A percentile compares a stretch with the other conserved stretches of the same genome.
phyloP scores from a whole-genome alignment of 176 grass and related monocot species.

The Eragrostis curvula region DNA sequence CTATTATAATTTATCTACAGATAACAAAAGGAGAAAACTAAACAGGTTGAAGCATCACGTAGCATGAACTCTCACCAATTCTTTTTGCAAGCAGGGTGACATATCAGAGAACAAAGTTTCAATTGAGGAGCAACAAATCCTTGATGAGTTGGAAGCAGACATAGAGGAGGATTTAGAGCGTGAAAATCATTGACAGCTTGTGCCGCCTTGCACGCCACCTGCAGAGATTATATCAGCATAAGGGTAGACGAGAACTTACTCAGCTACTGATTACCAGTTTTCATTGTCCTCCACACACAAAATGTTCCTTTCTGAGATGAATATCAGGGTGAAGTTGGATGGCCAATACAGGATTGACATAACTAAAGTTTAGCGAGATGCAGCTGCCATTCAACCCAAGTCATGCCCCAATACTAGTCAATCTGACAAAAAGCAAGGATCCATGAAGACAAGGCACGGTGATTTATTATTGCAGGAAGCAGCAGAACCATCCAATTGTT shows the following conservation, averaged over 20 bases:
- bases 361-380: slow-evolving; percentile 20
- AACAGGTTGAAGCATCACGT: background rate
- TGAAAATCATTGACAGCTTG: slow-evolving; percentile 26
- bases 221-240: slow-evolving; percentile 42
- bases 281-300: background rate
- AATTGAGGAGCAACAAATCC: background rate
- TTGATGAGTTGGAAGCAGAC: slow-evolving; percentile 31
- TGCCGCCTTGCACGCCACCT: background rate
- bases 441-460: background rate
- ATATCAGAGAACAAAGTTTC: slow-evolving; percentile 31
- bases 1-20: too few species aligned
- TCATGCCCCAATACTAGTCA: background rate
- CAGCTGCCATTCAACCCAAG: background rate
- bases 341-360: slow-evolving; percentile 31
- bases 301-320: slow-evolving; percentile 23
- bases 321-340: slow-evolving; percentile 38
- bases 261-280: slow-evolving; percentile 9
- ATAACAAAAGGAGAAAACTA: background rate
- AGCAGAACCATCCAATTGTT: background rate
- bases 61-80: background rate
- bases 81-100: slow-evolving; percentile 1
- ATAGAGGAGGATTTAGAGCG: slow-evolving; percentile 29
- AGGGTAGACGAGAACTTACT: slow-evolving; percentile 30
- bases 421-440: slow-evolving; percentile 20
- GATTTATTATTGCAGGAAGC: slow-evolving; percentile 8